Evolutionary conservation across 805 yeast species (phyloP).

Genomic region (Sugiyamaella chiloensis): DNA sequence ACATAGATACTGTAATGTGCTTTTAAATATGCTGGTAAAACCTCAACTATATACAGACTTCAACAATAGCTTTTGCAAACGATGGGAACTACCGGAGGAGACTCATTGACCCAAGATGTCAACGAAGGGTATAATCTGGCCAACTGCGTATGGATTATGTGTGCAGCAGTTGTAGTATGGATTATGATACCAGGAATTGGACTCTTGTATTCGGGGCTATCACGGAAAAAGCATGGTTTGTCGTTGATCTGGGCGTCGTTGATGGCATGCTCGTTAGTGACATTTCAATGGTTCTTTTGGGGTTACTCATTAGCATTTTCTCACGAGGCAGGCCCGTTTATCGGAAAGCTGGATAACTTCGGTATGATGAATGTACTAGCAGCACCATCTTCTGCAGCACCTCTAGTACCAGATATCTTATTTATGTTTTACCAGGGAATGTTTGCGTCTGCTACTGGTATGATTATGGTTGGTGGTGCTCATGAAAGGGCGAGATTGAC

Average conservation of each 20-base stretch:
- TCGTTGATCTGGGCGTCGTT: slow-evolving; percentile 91
- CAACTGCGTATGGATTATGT: slow-evolving; percentile 72
- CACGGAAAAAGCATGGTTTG: slow-evolving; percentile 94
- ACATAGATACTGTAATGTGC: too few species aligned
- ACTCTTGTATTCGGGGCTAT: slow-evolving; percentile 83
- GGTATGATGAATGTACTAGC: slow-evolving; percentile 80
- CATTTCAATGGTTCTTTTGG: slow-evolving; percentile 98
- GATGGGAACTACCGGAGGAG: slow-evolving; percentile 61
- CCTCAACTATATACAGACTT: too few species aligned
- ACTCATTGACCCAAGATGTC: slow-evolving; percentile 68
- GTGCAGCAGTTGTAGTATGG: slow-evolving; percentile 65
- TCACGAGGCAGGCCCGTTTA: slow-evolving; percentile 61
- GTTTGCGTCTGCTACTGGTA: slow-evolving; percentile 93
- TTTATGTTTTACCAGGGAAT: slow-evolving; percentile 92
- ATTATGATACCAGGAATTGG: slow-evolving; percentile 98
- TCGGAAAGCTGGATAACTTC: slow-evolving; percentile 80
- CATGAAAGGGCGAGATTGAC: slow-evolving; percentile 95
- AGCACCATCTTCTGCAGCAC: slow-evolving; percentile 58
- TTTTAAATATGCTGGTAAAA: too few species aligned
- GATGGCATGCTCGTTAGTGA: slow-evolving; percentile 77
- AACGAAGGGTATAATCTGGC: slow-evolving; percentile 67
- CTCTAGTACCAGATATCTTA: slow-evolving; percentile 81
- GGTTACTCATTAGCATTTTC: slow-evolving; percentile 90
- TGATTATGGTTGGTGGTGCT: slow-evolving; percentile 95
- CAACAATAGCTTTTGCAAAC: too few species aligned